Conservation (phyloP, 2,329 filamentous ascomycete species). For the Zymoseptoria crescenta region DNA sequence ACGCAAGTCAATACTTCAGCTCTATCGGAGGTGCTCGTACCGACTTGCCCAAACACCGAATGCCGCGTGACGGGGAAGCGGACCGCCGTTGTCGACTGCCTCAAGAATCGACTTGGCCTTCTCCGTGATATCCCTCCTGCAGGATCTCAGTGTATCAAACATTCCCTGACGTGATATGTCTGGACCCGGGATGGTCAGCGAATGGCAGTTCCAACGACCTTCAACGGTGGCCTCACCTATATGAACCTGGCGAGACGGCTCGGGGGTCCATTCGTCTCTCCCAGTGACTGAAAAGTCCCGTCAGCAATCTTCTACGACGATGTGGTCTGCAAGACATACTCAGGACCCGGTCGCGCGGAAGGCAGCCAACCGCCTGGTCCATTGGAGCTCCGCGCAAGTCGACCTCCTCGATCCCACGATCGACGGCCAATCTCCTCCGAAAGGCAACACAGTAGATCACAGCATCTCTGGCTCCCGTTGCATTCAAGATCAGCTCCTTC, state of each 20-base stretch:
- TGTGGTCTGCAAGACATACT: not conserved
- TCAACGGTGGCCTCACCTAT: not conserved
- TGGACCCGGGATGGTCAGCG: too few relatives aligned
- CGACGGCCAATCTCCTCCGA: not conserved
- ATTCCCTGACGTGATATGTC: slow-evolving; percentile 1
- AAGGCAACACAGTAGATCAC: not conserved
- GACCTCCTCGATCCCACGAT: not conserved
- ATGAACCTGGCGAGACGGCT: slow-evolving; percentile 1
- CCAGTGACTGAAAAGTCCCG: not conserved
- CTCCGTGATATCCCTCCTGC: slow-evolving; percentile 2
- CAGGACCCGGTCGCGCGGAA: not conserved
- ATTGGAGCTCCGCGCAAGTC: not conserved
- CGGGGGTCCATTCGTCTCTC: not conserved
- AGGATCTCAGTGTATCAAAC: slow-evolving; percentile 4
- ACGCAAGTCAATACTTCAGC: not conserved
- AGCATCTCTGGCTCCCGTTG: not conserved
- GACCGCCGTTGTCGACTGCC: slow-evolving; percentile 2
- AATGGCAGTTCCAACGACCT: not conserved
- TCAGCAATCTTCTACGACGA: too few relatives aligned
- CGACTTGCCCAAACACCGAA: slow-evolving; percentile 2
- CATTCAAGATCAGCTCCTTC: not conserved
- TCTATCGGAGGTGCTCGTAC: not conserved
- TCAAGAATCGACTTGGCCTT: not conserved
- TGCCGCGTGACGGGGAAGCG: not conserved
- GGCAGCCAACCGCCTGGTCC: not conserved